Evolutionary conservation across 1,139 yeast genomes (phyloP), one percentile per base, ranked within the genome.

Genomic region (Scheffersomyces parashehatae): DNA sequence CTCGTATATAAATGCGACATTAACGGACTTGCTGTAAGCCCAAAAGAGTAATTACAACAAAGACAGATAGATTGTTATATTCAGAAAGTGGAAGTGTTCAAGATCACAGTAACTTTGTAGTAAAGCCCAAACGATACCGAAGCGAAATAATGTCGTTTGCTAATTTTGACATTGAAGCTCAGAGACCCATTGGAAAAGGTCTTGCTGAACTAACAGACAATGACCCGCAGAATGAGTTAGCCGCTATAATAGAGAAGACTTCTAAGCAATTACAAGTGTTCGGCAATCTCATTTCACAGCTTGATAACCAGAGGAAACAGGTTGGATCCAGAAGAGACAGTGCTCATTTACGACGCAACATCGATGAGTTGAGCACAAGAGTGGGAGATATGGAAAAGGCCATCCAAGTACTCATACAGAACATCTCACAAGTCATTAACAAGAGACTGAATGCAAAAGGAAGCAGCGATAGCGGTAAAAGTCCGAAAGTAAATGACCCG

Each of bases 261-360:
- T 72, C 81, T 3, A 52, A 56, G 13, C 77, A 75, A 50, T 59
- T 79, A 33, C 74, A 79, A 29, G 67, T 69, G 42, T 79, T 82
- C 55, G 82, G 82, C 26, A 69, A 68, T 41, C 67, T 72, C 31
- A 73, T 79, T 12, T 64, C 77, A 5, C 77, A 68, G 45, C 68
- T 81, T 42, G 83, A 79, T 51, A 68, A 69, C 39, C 73, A 74
- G 43, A 66, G 78, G 32, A 69, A 64, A 38, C 78, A 70, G 41
- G 54, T 85, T 11, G 90, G 89, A 0, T 68, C 85, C 0, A 70
- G 70, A 46, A 60, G 85, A 51, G 90, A 85, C 53, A 66, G 70
- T 24, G 26, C 47, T 0, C 60, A 63, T 20, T 55, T 79, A 10
- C 62, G 89, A 38, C 54, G 55, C 7, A 60, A 61, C 9, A 62